Base-by-base conservation (phyloP, 371 early-diverging fungal genomes). In the Entomophthora muscae region DNA sequence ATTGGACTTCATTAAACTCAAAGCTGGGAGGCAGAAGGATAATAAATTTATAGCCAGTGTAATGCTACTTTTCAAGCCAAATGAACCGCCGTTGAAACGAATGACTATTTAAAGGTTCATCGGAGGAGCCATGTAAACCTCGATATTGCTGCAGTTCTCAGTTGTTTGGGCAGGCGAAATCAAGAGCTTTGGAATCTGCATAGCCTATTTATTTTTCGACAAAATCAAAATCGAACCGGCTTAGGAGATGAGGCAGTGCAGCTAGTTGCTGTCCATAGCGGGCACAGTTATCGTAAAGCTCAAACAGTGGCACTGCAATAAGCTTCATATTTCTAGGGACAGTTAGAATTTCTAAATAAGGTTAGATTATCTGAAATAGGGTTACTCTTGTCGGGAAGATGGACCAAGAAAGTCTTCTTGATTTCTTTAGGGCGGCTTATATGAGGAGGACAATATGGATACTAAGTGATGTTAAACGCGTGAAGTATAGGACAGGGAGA, bases 311-410 rank as follows among this genome's bases (percentile, higher is more conserved):
- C 1, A 90, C 86, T 7, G 89, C 89, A 2, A 87, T 71, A 5
- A 88, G 71, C 64, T 85, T 83, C 83, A 88, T 81, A 67, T 87
- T 88, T 60, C 78, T 81, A 22, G 90, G 89, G 2, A 90, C 84
- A 1, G 79, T 81, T n/a, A 89, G 75, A 2, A 81, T 71, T 66
- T 82, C 86, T 88, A 66, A 17, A 64, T 23, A 55, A 53, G 24
- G 7, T 27, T 53, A 42, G n/a, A 32, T 65, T 33, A 61, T 57
- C 24, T 28, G n/a, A 30, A 12, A 52, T 33, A 29, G 1, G 24
- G 22, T 71, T 80, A 83, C 87, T 83, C 56, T 77, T 69, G 28
- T 84, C 82, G n/a, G 90, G 89, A 24, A 90, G 69, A 57, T 85
- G 80, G 13, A 90, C 82, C 26, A 88, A 66, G 70, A 76, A 89